phyloP scores from a whole-genome alignment of 805 yeast genomes.

The Kodamaea restingae region DNA sequence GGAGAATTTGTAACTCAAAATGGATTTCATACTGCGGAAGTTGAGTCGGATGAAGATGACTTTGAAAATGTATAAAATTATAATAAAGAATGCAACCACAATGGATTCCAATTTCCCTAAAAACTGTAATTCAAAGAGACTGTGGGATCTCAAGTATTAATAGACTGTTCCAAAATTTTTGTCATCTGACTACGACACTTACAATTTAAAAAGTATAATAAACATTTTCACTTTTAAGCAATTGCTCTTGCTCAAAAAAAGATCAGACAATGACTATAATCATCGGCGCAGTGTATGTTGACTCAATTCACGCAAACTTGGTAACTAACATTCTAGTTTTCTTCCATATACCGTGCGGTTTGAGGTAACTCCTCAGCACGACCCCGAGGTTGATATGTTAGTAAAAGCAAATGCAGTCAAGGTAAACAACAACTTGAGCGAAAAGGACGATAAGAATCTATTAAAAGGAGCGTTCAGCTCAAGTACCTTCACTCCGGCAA shows the following conservation, averaged over 20 bases:
- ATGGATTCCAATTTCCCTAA: no score
- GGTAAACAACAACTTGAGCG: slow-evolving; percentile 3
- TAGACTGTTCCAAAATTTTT: no score
- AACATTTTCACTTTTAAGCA: no score
- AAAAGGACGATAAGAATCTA: slow-evolving; percentile 9
- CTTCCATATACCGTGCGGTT: slow-evolving; percentile 75
- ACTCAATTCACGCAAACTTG: slow-evolving; percentile 3
- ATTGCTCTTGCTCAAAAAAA: no score
- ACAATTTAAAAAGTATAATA: no score
- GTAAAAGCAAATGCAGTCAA: slow-evolving; percentile 8
- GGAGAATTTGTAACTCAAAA: neutral
- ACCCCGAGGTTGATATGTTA: slow-evolving; percentile 2
- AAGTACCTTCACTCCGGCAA: slow-evolving; percentile 1
- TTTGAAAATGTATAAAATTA: slow-evolving; percentile 8
- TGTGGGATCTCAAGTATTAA: no score
- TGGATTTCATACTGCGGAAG: neutral
- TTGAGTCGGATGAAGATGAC: slow-evolving; percentile 11
- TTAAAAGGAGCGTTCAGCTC: slow-evolving; percentile 9
- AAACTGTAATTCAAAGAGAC: no score
- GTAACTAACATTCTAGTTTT: slow-evolving; percentile 39
- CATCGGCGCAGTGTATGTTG: slow-evolving; percentile 63
- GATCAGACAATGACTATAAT: slow-evolving; percentile 52
- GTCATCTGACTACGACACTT: no score
- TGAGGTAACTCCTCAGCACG: slow-evolving; percentile 30
- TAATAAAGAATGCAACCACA: no score